phyloP scores from a whole-genome alignment of 148 eudicot genomes.

The Hydrangea macrophylla region DNA sequence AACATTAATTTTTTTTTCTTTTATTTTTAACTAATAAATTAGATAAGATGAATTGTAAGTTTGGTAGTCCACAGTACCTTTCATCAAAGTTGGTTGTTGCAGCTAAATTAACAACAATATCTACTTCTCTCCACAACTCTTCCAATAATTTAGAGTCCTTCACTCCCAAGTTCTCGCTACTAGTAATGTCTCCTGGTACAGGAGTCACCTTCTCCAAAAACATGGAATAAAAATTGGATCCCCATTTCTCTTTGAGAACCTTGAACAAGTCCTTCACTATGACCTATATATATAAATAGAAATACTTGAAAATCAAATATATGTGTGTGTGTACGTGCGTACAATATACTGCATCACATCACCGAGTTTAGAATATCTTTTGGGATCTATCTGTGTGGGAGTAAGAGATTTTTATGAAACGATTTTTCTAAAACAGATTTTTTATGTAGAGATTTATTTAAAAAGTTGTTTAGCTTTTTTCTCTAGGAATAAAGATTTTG shows the following conservation, averaged over 20 bases:
- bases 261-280: slow-evolving; percentile 58
- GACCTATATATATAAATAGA: slow-evolving; percentile 30
- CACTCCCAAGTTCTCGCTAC: slow-evolving; percentile 46
- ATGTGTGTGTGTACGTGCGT: too few species aligned
- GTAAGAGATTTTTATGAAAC: too few species aligned
- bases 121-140: slow-evolving; percentile 38
- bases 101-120: slow-evolving; percentile 61
- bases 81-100: slow-evolving; percentile 75
- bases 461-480: too few species aligned
- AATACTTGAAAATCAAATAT: too few species aligned
- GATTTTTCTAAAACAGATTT: too few species aligned
- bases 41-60: not conserved
- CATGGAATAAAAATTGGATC: slow-evolving; percentile 34
- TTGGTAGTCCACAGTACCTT: slow-evolving; percentile 42
- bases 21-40: too few species aligned
- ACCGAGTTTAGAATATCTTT: too few species aligned
- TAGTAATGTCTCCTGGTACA: slow-evolving; percentile 55
- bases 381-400: too few species aligned
- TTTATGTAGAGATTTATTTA: too few species aligned
- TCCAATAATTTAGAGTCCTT: slow-evolving; percentile 33
- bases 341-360: too few species aligned
- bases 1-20: not conserved
- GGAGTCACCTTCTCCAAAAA: slow-evolving; percentile 48
- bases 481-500: too few species aligned
- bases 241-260: slow-evolving; percentile 50